Conservation (phyloP, 2,329 filamentous ascomycete genomes). For the Neopestalotiopsis clavispora region DNA sequence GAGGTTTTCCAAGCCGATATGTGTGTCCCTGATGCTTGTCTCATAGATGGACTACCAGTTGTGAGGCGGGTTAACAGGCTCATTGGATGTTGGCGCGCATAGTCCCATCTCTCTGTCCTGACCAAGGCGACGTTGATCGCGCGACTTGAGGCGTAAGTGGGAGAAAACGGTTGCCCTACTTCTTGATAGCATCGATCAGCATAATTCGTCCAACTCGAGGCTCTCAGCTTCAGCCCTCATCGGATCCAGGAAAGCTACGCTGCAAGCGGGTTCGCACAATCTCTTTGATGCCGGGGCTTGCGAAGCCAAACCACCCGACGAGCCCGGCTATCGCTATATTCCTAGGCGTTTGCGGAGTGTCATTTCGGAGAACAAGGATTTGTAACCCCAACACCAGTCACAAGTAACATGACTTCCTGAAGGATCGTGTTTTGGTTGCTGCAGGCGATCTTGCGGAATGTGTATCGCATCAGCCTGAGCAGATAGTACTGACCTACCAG, state of each 20-base stretch:
- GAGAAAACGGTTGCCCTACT: neutral
- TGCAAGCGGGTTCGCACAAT: neutral
- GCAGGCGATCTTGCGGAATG: neutral
- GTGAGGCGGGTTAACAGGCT: neutral
- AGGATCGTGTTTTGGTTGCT: neutral
- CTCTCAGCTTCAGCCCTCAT: neutral
- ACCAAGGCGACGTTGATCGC: neutral
- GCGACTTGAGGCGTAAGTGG: neutral
- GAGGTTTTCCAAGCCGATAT: neutral
- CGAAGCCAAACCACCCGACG: neutral
- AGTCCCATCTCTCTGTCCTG: neutral
- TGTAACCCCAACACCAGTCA: neutral
- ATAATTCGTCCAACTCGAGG: neutral
- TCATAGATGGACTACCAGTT: neutral
- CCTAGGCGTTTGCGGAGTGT: neutral
- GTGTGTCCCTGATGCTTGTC: neutral
- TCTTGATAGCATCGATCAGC: neutral
- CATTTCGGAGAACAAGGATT: constrained; percentile 1
- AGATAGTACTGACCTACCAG: neutral
- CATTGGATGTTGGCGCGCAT: neutral
- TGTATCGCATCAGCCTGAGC: neutral
- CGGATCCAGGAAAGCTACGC: neutral
- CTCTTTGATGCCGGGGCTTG: neutral
- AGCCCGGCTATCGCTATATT: neutral
- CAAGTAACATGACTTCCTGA: neutral